These are phyloP conservation scores for Barnettozyma pratensis DNA, from an alignment of 805 yeast species.

Conservation along the genomic window DNA sequence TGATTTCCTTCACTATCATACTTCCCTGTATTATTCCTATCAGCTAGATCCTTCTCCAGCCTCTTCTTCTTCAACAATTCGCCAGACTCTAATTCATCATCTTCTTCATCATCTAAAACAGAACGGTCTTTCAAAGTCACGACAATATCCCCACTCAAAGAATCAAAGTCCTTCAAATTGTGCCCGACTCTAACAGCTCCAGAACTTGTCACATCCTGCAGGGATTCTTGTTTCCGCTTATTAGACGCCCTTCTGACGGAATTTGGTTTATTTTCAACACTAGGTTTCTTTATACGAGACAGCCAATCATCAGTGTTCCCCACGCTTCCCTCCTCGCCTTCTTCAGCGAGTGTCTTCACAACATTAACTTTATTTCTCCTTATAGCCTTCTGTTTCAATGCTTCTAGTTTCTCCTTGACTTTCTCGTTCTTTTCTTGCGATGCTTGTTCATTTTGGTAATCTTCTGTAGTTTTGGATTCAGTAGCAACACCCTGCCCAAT, in stretches of 20 bases:
- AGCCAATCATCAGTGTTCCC: constrained; percentile 19
- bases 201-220: too few relatives aligned
- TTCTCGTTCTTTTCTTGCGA: constrained; percentile 7
- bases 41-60: constrained; percentile 13
- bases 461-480: constrained; percentile 11
- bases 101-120: constrained; percentile 20
- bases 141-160: constrained; percentile 11
- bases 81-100: constrained; percentile 22
- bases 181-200: constrained; percentile 16
- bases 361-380: constrained; percentile 12
- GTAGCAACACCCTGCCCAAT: constrained; percentile 5
- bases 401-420: constrained; percentile 13
- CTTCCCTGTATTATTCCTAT: constrained; percentile 9
- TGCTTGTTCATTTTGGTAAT: constrained; percentile 5
- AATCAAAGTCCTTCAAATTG: constrained; percentile 11
- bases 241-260: background rate
- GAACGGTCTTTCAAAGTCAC: constrained; percentile 22
- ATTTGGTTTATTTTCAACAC: background rate
- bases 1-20: constrained; percentile 14
- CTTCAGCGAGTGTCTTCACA: constrained; percentile 13
- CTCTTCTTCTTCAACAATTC: constrained; percentile 13
- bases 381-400: constrained; percentile 9
- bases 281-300: constrained; percentile 9
- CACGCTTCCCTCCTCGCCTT: constrained; percentile 6
- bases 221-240: too few relatives aligned